Evolutionary conservation across 1,284 basidiomycete genomes (phyloP).

Genomic region (Pseudozyma sp.): DNA sequence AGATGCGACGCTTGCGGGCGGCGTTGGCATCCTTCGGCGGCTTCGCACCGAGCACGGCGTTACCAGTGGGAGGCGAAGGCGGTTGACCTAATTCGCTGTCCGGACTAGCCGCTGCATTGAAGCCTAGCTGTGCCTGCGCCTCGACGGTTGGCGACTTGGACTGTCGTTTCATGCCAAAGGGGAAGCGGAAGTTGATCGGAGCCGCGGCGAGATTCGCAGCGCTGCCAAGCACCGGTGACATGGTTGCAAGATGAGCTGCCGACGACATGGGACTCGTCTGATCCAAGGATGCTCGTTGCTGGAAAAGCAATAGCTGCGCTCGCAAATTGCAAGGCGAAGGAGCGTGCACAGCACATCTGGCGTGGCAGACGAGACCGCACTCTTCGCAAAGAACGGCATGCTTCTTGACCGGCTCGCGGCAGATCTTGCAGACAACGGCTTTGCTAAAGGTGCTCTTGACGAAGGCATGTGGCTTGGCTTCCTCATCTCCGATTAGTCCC

Average conservation of each 20-base stretch:
- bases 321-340: constrained; percentile 85
- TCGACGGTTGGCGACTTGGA: constrained; percentile 35
- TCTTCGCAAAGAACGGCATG: constrained; percentile 87
- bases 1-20: constrained; percentile 49
- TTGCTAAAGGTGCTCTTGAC: constrained; percentile 93
- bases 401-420: constrained; percentile 82
- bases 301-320: constrained; percentile 71
- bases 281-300: constrained; percentile 49
- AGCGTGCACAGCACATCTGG: constrained; percentile 80
- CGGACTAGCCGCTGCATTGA: constrained; percentile 13
- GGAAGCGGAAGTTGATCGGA: constrained; percentile 52
- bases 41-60: constrained; percentile 11
- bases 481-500: constrained; percentile 29
- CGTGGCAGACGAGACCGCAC: constrained; percentile 88
- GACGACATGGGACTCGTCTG: constrained; percentile 40
- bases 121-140: constrained; percentile 10
- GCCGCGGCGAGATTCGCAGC: constrained; percentile 9
- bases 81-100: constrained; percentile 13
- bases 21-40: constrained; percentile 21
- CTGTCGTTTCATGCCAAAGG: constrained; percentile 50
- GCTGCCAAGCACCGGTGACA: constrained; percentile 24
- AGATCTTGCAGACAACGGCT: constrained; percentile 88
- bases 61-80: constrained; percentile 17
- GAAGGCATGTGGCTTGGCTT: constrained; percentile 76
- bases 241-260: constrained; percentile 19